Percentiles rank a stretch among this genome's conserved stretches.
Evolutionary conservation across 2,329 filamentous ascomycete genomes (phyloP).

Genomic region (Trichoderma brevicompactum): DNA sequence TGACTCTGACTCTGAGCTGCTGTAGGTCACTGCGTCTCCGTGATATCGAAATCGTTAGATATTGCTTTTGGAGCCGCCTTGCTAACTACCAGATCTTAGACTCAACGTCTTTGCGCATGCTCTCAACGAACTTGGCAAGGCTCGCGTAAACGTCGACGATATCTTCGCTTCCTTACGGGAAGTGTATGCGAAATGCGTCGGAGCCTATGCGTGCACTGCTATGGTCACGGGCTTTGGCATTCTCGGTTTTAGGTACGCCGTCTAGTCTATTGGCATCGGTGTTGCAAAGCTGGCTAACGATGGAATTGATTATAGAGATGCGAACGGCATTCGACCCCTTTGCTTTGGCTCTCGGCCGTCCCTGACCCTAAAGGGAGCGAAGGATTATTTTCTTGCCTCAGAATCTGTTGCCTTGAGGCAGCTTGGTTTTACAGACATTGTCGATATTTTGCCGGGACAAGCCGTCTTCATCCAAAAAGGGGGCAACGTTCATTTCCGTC

Average conservation of each 20-base stretch:
- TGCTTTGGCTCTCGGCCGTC: conserved; percentile 76
- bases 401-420: conserved; percentile 84
- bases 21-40: conserved; percentile 27
- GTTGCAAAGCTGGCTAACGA: conserved; percentile 3
- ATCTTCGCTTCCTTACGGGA: conserved; percentile 72
- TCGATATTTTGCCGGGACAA: conserved; percentile 80
- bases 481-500: conserved; percentile 70
- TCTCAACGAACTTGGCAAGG: conserved; percentile 78
- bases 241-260: conserved; percentile 59
- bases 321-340: conserved; percentile 77
- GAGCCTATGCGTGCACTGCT: conserved; percentile 25
- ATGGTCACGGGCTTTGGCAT: conserved; percentile 29
- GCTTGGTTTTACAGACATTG: conserved; percentile 76
- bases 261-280: conserved; percentile 5
- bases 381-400: conserved; percentile 89
- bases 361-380: conserved; percentile 61
- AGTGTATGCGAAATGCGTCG: conserved; percentile 20
- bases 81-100: conserved; percentile 35
- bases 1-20: conserved; percentile 77
- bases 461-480: conserved; percentile 86
- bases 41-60: conserved; percentile 12
- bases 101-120: conserved; percentile 87
- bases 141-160: conserved; percentile 77
- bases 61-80: not conserved
- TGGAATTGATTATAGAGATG: conserved; percentile 23